Base-by-base conservation (phyloP, 495 filamentous ascomycete genomes). In the Glonium stellatum region DNA sequence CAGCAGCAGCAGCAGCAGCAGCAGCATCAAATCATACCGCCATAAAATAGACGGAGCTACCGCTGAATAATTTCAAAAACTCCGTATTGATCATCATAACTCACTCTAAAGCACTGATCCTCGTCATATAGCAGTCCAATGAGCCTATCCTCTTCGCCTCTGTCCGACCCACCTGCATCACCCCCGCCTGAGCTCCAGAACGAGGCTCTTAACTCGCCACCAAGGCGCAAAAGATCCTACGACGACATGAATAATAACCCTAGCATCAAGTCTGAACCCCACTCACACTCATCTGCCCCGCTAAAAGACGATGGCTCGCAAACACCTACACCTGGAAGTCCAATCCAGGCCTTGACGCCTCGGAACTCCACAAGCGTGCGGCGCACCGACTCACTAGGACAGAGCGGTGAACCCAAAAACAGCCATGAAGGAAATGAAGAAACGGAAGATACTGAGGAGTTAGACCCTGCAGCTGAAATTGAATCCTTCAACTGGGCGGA, bases 401-500 rank as follows among this genome's bases (percentile, higher is more conserved):
- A 37, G 39, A 54, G 42, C 39, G 48, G 54, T 27, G 31, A 34
- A 1, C 3, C 5, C 12, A 19, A 47, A 6, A 34, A 5, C 27
- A 13, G 13, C 22, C 21, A 23, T 25, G 27, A 58, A 36, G 13
- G 46, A 53, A 35, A 50, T 4, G 48, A 59, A 22, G 57, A 57
- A 39, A 52, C 58, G 13, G 54, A 50, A 19, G 11, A 39, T 18
- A 46, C 57, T 15, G 34, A 59, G 9, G 36, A 55, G 44, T 19
- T 12, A 1, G 55, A 58, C 34, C 62, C 56, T 18, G 41, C 42
- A 1, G 46, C 62, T 34, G 15, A 65, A 21, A 52, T 61, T 44
- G 54, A 27, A 23, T 51, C 56, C 34, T 66, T 61, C 57, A 52
- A 71, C 64, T 69, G 67, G 67, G 77, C 82, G 6, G 80, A 85